Evolutionary conservation across 78 protist genomes (phyloP).

Genomic region (Emiliania huxleyi): DNA sequence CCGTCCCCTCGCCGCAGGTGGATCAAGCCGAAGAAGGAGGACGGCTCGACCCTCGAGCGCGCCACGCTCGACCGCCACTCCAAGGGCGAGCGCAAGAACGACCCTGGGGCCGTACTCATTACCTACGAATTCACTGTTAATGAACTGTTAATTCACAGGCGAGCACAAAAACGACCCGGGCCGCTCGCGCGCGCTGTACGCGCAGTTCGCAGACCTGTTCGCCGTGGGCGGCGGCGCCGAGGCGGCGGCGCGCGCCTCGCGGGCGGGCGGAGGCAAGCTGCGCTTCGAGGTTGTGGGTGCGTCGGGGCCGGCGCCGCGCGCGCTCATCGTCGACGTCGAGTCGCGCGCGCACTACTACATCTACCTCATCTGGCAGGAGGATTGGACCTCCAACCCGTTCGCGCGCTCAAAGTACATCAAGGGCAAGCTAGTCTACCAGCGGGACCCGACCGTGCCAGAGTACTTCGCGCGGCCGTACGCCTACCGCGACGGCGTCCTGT

Average conservation of each 20-base stretch:
- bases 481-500: neutral
- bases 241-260: neutral
- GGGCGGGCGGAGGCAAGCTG: neutral
- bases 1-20: neutral
- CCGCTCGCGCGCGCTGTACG: neutral
- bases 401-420: neutral
- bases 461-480: neutral
- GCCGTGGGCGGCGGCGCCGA: neutral
- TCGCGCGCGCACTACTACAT: neutral
- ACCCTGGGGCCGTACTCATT: too few species aligned
- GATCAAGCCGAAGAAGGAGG: neutral
- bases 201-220: neutral
- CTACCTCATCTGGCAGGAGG: neutral
- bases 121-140: too few species aligned
- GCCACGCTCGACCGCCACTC: neutral
- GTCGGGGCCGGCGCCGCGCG: neutral
- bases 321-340: neutral
- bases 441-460: neutral
- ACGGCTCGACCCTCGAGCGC: neutral
- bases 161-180: neutral
- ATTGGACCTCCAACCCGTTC: neutral
- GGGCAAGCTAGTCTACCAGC: neutral
- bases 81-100: neutral
- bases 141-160: too few species aligned
- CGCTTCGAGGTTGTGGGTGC: neutral